Base-by-base conservation (phyloP, 2,329 filamentous ascomycete species). In the Coleophoma eucalyptorum region DNA sequence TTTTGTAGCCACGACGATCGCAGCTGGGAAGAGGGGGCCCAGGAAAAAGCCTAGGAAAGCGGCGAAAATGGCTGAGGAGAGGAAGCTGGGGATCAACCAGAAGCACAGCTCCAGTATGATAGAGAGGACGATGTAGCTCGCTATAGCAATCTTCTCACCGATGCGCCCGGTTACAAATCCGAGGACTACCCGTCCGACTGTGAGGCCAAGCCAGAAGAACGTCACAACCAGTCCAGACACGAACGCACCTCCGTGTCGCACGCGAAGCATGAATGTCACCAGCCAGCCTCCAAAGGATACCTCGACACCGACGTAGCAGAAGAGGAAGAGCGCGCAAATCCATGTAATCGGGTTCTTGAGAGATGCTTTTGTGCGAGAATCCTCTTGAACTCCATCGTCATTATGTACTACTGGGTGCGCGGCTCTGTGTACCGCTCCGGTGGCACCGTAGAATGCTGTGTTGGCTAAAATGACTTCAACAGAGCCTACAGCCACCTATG, bases 131-230 rank as follows among this genome's bases (percentile, higher is more conserved):
- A 94, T 74, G 64, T 95, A 95, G 7, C 69, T 65, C 4, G 75
- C 68, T 50, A 87, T 80, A 33, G 84, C 81, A 13, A 81, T 64
- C 64, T 87, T 90, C 70, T 94, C 90, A 0, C 89, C 89, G 31
- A 90, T 73, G 2, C 77, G 73, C 1, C 86, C 86, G 0, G 90
- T 95, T 3, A 93, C 74, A 57, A 95, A 94, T 0, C 89, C 90
- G 11, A 95, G 69, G 0, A 86, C 67, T 2, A 94, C 72, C 2
- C 90, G 76, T 0, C 90, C 90, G 0, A 90, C 66, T 0, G 89
- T 92, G 50, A 95, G 75, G 0, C 90, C 90, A 21, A 90, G 78
- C 90, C 90, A 96, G 70, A 94, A 95, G 0, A 89, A 86, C 0
- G 88, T 93, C 0, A 83, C 86, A 0, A 83, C 83, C 71, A 96